Base-by-base conservation (phyloP, 352 stramenopile species). In the Phytophthora pluvialis region DNA sequence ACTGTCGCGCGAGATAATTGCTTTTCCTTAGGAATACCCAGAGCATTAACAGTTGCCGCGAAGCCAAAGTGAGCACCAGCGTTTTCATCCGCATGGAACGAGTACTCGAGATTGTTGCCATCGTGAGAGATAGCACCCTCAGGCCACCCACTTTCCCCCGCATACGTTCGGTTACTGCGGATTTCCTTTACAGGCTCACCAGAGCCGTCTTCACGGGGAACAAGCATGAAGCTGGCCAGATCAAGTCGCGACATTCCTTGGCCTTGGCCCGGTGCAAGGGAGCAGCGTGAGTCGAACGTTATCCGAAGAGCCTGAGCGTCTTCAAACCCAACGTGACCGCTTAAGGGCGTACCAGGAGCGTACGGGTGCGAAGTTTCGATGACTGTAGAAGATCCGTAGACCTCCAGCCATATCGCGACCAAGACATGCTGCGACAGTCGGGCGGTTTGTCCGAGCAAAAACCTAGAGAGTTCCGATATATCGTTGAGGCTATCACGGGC, bases 351-450 rank as follows among this genome's bases (percentile, higher is more conserved):
- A 2, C 66, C 64, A 4, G 52, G 26, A 3, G 65, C 26, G 48
- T 92, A 95, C 56, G 87, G 87, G 33, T 95, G 87, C 0, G 61
- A 54, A 0, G 70, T 90, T 48, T 95, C 83, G 12, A 95, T 75
- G 12, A 91, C 76, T 10, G 50, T 67, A 4, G 72, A 72, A 10
- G 74, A 76, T 16, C 87, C 87, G 48, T 89, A 92, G n/a, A 90
- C 79, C 21, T 94, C 87, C 3, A 95, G 58, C 87, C 87, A 95
- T 31, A 94, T 86, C 12, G 83, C 66, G 33, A 83, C 64, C 13
- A 94, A 51, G 3, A 91, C 66, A 54, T 90, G 80, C 11, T 80
- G 56, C 12, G 86, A 72, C 3, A 95, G 53, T 29, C 43, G 48
- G 5, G 74, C 58, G 0, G 59, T 75, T 43, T 91, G 64, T 26